Evolutionary conservation across 2,329 filamentous ascomycete species (phyloP).

Genomic region (Fusarium kyushuense): DNA sequence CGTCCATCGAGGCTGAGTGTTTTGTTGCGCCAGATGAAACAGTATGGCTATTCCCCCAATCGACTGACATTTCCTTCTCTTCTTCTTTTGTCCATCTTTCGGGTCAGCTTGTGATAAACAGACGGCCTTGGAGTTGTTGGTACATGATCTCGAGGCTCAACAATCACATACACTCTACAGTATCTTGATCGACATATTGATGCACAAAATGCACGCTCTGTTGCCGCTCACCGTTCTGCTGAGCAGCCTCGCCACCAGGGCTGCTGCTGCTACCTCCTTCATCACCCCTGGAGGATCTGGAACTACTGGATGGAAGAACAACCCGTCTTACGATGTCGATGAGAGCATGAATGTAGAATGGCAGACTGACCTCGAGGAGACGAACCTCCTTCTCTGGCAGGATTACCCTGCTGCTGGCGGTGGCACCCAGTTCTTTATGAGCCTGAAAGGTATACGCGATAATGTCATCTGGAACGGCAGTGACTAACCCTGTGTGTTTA

Average conservation of each 20-base stretch:
- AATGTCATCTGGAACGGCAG: fast-evolving
- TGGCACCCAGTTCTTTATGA: slow-evolving; percentile 15
- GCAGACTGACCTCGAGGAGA: slow-evolving; percentile 34
- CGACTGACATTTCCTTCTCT: not conserved
- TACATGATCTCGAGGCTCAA: not conserved
- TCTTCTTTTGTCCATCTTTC: not conserved
- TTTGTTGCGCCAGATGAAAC: slow-evolving; percentile 17
- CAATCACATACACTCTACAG: not conserved
- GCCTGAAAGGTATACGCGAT: slow-evolving; percentile 5
- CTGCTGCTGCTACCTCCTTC: slow-evolving; percentile 21
- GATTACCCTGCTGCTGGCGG: slow-evolving; percentile 34
- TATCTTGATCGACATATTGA: not conserved
- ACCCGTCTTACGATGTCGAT: slow-evolving; percentile 39
- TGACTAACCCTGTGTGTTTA: slow-evolving; percentile 16
- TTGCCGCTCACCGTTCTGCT: slow-evolving; percentile 22
- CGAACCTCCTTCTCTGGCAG: slow-evolving; percentile 42
- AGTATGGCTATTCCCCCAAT: not conserved
- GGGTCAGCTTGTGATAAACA: not conserved
- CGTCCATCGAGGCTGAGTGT: slow-evolving; percentile 25
- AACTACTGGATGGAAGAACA: slow-evolving; percentile 39
- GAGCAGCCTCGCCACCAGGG: slow-evolving; percentile 9
- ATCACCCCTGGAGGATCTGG: slow-evolving; percentile 36
- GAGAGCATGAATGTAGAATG: slow-evolving; percentile 45
- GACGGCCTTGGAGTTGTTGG: slow-evolving; percentile 2
- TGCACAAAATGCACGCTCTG: slow-evolving; percentile 15